These are phyloP conservation scores for Diaporthe citrichinensis DNA, from an alignment of 2,329 filamentous ascomycete genomes.

Conservation along the genomic window DNA sequence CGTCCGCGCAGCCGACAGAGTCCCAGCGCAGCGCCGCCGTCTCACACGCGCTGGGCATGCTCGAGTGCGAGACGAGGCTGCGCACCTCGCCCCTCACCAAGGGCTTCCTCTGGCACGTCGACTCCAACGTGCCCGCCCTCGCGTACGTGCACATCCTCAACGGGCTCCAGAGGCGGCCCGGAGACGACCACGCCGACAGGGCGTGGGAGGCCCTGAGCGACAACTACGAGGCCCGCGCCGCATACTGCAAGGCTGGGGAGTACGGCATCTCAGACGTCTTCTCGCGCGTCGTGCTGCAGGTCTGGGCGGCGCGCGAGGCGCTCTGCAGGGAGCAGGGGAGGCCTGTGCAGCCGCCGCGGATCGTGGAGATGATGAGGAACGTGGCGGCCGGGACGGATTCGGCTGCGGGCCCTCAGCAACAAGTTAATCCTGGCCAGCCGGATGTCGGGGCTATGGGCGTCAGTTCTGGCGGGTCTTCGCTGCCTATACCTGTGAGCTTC, in stretches of 20 bases:
- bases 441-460: not conserved
- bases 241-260: not conserved
- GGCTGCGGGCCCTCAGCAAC: not conserved
- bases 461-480: not conserved
- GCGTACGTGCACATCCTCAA: constrained; percentile 58
- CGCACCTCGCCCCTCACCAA: constrained; percentile 49
- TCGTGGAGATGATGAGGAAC: constrained; percentile 18
- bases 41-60: constrained; percentile 50
- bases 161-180: constrained; percentile 48
- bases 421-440: not conserved
- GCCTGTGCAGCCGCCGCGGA: not conserved
- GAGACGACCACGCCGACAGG: constrained; percentile 44
- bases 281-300: constrained; percentile 20
- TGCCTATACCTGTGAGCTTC: not conserved
- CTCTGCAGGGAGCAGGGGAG: not conserved
- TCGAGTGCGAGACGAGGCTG: constrained; percentile 55
- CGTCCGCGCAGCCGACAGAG: constrained; percentile 46
- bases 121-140: constrained; percentile 56
- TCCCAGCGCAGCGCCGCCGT: constrained; percentile 49
- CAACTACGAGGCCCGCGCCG: constrained; percentile 48
- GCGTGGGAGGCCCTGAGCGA: constrained; percentile 53
- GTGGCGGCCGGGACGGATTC: not conserved
- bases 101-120: constrained; percentile 55
- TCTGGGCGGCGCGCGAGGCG: constrained; percentile 18
- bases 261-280: not conserved